phyloP scores from a whole-genome alignment of 768 basidiomycete genomes.

The Filobasidium floriforme region DNA sequence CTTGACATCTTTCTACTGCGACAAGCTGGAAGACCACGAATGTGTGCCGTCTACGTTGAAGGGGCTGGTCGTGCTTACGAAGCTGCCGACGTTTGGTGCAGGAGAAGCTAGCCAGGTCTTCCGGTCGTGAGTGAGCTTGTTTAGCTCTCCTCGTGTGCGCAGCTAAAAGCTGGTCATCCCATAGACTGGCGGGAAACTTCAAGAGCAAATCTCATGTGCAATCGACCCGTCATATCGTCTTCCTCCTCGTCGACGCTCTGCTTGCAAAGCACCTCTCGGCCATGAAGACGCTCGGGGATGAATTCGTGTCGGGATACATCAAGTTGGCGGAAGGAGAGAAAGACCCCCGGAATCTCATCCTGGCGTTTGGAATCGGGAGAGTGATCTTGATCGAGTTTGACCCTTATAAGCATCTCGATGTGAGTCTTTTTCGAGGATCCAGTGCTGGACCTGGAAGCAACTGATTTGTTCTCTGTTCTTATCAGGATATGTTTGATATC shows the following conservation, averaged over 20 bases:
- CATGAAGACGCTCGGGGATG: conserved; percentile 62
- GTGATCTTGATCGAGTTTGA: conserved; percentile 85
- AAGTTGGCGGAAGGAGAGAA: conserved; percentile 88
- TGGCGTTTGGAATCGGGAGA: conserved; percentile 81
- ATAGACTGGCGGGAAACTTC: conserved; percentile 67
- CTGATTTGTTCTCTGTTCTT: conserved; percentile 5
- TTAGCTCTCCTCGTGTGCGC: background rate
- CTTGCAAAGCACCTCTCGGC: conserved; percentile 53
- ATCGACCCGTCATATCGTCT: conserved; percentile 70
- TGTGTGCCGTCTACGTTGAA: conserved; percentile 73
- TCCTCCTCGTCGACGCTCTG: conserved; percentile 69
- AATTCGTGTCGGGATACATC: conserved; percentile 69
- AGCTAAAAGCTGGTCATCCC: conserved; percentile 9
- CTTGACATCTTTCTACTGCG: conserved; percentile 70
- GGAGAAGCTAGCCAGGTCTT: conserved; percentile 58
- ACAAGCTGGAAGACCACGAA: conserved; percentile 77
- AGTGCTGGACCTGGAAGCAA: too few species aligned
- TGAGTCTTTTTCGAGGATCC: conserved; percentile 44
- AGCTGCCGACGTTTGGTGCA: conserved; percentile 58
- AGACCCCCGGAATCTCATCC: conserved; percentile 84
- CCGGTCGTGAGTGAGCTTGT: conserved; percentile 52
- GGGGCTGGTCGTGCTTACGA: conserved; percentile 63
- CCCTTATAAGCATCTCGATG: conserved; percentile 65
- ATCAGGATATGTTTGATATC: conserved; percentile 81
- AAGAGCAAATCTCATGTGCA: conserved; percentile 76